These are phyloP conservation scores for Lactifluus piperatus DNA, from an alignment of 768 basidiomycete species.

Conservation along the genomic window DNA sequence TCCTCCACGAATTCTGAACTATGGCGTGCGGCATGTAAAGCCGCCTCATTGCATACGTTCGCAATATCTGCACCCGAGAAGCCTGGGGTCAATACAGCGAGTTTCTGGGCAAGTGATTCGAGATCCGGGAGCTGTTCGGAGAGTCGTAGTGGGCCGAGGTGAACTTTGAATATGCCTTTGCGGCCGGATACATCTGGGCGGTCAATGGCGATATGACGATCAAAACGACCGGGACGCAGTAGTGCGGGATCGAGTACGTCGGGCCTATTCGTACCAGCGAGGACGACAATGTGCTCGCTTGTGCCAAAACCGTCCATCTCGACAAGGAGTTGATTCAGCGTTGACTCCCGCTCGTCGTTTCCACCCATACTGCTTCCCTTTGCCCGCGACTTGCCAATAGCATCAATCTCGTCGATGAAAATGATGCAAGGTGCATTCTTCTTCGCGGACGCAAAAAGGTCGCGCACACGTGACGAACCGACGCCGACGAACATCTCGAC, in stretches of 20 bases:
- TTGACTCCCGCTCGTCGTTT: constrained; percentile 96
- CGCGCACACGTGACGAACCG: constrained; percentile 92
- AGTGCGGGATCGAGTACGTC: constrained; percentile 95
- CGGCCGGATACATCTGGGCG: constrained; percentile 91
- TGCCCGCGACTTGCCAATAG: constrained; percentile 90
- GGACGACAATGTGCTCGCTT: constrained; percentile 92
- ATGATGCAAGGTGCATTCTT: constrained; percentile 98
- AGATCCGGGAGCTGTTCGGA: constrained; percentile 42
- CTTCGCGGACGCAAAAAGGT: constrained; percentile 95
- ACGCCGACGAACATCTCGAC: constrained; percentile 99
- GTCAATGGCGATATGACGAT: constrained; percentile 92
- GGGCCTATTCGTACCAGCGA: constrained; percentile 94
- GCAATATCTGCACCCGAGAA: constrained; percentile 99
- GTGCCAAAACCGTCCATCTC: constrained; percentile 99
- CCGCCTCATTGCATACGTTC: constrained; percentile 98
- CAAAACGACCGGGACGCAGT: constrained; percentile 96
- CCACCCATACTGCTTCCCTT: constrained; percentile 75
- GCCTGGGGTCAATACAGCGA: constrained; percentile 93
- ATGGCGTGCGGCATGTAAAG: constrained; percentile 86
- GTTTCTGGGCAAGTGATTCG: constrained; percentile 72
- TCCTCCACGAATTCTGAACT: constrained; percentile 71
- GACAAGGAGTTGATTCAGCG: constrained; percentile 93
- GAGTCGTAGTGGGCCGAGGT: constrained; percentile 77
- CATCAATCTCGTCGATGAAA: constrained; percentile 99
- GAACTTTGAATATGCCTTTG: constrained; percentile 89